Conservation (phyloP, 352 stramenopile genomes). For the Phytophthora sansomeana region DNA sequence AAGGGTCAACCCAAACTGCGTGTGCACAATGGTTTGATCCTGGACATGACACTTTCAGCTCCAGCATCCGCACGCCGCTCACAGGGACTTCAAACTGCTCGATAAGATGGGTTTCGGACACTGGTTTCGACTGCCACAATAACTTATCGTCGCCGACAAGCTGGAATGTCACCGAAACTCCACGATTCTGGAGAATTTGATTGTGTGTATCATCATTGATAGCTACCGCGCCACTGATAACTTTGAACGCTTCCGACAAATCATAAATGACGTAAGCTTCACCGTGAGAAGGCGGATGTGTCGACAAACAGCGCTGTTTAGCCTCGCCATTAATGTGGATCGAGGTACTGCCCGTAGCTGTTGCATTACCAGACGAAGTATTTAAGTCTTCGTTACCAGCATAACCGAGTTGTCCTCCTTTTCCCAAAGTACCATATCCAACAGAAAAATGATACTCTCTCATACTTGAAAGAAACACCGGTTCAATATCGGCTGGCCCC, state of each 20-base stretch:
- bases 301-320: constrained; percentile 82
- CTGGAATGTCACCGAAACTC: constrained; percentile 67
- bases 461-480: constrained; percentile 77
- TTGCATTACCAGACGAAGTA: constrained; percentile 18
- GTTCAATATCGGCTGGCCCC: constrained; percentile 53
- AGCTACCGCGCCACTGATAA: constrained; percentile 61
- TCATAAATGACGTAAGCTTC: constrained; percentile 88
- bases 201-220: constrained; percentile 80
- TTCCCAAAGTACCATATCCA: constrained; percentile 82
- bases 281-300: constrained; percentile 73
- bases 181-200: constrained; percentile 66
- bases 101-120: constrained; percentile 44
- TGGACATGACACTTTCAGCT: constrained; percentile 70
- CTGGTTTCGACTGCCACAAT: constrained; percentile 80
- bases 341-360: constrained; percentile 31
- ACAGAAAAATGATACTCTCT: constrained; percentile 83
- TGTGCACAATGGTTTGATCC: constrained; percentile 85
- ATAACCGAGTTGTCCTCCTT: constrained; percentile 82
- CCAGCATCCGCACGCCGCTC: constrained; percentile 72
- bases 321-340: constrained; percentile 72
- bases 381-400: constrained; percentile 52
- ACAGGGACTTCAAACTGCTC: constrained; percentile 76
- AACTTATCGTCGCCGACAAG: constrained; percentile 73
- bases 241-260: constrained; percentile 64
- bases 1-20: constrained; percentile 84